phyloP scores from a whole-genome alignment of 441 rosid genomes.

The Adansonia gregorii region DNA sequence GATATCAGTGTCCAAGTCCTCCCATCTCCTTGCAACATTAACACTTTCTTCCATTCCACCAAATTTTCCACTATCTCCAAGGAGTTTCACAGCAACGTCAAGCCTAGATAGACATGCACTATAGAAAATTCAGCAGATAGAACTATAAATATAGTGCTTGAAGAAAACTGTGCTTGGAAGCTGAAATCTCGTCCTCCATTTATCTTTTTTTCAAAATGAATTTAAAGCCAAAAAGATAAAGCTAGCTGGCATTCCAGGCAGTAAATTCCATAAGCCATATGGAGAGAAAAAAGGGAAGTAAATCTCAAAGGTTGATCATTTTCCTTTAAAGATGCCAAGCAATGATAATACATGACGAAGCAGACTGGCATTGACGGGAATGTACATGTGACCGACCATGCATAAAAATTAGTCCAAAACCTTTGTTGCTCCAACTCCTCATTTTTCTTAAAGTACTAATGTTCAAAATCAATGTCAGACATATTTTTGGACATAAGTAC shows the following conservation, averaged over 20 bases:
- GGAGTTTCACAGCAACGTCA: slow-evolving; percentile 32
- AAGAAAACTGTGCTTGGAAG: neutral
- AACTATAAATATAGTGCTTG: neutral
- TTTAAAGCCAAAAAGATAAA: neutral
- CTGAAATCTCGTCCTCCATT: neutral
- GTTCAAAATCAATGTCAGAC: too few species aligned
- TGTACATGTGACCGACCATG: neutral
- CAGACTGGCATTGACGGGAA: neutral
- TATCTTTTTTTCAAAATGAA: neutral
- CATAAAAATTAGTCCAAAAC: neutral
- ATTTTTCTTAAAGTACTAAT: too few species aligned
- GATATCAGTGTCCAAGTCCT: slow-evolving; percentile 69
- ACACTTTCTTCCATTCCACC: slow-evolving; percentile 57
- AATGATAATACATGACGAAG: neutral
- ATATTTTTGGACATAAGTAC: too few species aligned
- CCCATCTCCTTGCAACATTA: slow-evolving; percentile 61
- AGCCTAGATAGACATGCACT: slow-evolving; percentile 29
- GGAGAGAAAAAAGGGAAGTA: neutral
- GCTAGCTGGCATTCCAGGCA: neutral
- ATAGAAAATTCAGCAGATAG: neutral
- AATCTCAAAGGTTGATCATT: neutral
- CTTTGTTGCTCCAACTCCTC: too few species aligned
- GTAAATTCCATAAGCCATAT: neutral
- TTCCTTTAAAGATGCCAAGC: neutral
- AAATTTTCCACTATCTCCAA: slow-evolving; percentile 12